Evolutionary conservation across 371 early-diverging fungal species (phyloP), one percentile per base, ranked within the genome.

Genomic region (Apophysomyces ossiformis): DNA sequence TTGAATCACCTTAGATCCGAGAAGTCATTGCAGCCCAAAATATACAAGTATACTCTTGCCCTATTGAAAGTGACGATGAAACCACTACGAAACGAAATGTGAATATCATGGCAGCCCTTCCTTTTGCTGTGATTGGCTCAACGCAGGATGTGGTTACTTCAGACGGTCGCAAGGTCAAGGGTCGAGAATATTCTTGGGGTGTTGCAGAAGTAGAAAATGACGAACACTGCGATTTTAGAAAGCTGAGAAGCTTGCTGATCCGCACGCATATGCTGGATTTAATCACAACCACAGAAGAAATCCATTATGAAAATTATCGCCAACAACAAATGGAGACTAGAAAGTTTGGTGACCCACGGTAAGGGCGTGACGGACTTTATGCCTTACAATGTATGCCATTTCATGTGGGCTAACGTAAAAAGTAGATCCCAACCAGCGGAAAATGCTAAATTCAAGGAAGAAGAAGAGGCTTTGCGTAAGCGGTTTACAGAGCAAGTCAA

Each of bases 401-500:
- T 41, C 32, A 39, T 47, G 61, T 36, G 44, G 18, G 35, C 50
- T 45, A 66, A 46, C 32, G 21, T 35, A 18, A 5, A 5, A 26
- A 16, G 1, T 62, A 81, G 83, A 84, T 81, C 66, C 68, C 90
- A 91, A 71, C 85, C 79, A 60, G 81, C 88, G 46, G 92, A 93
- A 71, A 96, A 94, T 81, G 88, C 89, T 67, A 94, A 95, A 77
- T 95, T 95, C 91, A 94, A 94, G 85, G 95, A 96, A 57, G 97
- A 97, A 72, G 97, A 98, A 75, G 97, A 96, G 65, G 82, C 82
- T 18, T 82, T 98, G 69, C 89, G 96, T 68, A 91, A 91, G 73
- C 87, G 92, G 58, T 96, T 97, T 76, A 94, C 96, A 38, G 96
- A 98, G 74, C 95, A 97, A 74, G 97, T 97, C 66, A 89, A 94